Evolutionary conservation across 148 eudicot species (phyloP), one percentile per base, ranked within the genome.

Genomic region (Polygonum maritimum): DNA sequence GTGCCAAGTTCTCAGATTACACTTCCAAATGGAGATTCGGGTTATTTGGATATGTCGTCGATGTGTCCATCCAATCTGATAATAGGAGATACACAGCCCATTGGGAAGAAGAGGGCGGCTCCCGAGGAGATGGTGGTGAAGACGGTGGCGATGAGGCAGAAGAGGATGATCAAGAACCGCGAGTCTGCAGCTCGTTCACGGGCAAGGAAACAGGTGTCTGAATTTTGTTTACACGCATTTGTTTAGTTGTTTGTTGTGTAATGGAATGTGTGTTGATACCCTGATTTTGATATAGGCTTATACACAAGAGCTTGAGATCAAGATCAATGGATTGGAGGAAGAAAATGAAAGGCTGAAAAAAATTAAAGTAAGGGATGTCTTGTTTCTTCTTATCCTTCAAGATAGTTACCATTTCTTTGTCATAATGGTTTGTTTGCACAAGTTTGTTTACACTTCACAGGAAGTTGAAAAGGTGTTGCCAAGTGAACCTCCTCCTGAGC

Each of bases 181-280:
- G 98, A 94, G 83, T 94, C 98, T 51, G 98, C 97, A 47, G 97
- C 98, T 0, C 84, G 97, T 69, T 95, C 98, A 55, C 91, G 97
- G 83, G 98, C 94, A 13, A 92, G 98, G 80, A 95, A 90, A 79
- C 97, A 92, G 98, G 98, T 95, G 12, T 48, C 15, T 74, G 41
- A 12, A 38, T 54, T 45, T 69, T 21, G 10, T 11, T 0, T 74
- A 15, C 35, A 40, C 44, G 69, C 35, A 7, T 39, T 35, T 70
- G 18, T 73, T 22, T 12, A 63, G 73, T 74, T 58, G 4, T 13
- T 15, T 63, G 4, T 38, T 16, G 47, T 26, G 60, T 26, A 7
- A 9, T 75, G 16, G 74, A 52, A 51, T 19, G 39, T 74, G 65
- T 44, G 57, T 57, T 19, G n/a, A 19, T 76, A 74, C 12, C 71